phyloP scores from a whole-genome alignment of 2,329 filamentous ascomycete genomes.

The Pleoardoris graminearum region DNA sequence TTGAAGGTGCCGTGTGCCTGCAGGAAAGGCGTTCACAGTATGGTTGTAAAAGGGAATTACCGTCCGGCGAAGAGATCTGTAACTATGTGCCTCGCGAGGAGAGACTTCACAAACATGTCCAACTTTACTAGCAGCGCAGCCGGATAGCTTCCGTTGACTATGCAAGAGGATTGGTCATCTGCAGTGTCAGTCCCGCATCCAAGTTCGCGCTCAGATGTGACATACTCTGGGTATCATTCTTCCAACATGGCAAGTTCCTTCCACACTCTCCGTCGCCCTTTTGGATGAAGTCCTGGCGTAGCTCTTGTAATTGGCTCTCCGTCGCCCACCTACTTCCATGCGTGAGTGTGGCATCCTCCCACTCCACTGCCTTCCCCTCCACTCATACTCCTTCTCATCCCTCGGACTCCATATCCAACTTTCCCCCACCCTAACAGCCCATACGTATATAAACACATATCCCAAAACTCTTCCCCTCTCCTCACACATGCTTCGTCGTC shows the following conservation, averaged over 20 bases:
- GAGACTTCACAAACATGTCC: no score
- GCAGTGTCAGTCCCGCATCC: slow-evolving; percentile 16
- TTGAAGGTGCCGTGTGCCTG: no score
- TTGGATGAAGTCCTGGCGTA: no score
- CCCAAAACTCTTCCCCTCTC: not conserved
- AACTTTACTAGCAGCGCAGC: no score
- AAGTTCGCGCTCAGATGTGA: slow-evolving; percentile 9
- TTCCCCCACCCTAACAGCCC: not conserved
- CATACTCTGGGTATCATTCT: slow-evolving; percentile 25
- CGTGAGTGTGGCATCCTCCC: no score
- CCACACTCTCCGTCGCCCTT: no score
- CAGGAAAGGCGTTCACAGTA: no score
- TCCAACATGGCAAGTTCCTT: slow-evolving; percentile 12
- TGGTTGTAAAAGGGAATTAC: no score
- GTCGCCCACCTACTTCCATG: not conserved
- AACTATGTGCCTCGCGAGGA: no score
- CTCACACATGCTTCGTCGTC: slow-evolving; percentile 71
- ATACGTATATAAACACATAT: not conserved
- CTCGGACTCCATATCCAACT: not conserved
- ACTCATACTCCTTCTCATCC: not conserved
- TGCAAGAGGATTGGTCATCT: slow-evolving; percentile 15
- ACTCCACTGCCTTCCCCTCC: no score
- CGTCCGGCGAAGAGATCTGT: no score
- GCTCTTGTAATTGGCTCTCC: not conserved
- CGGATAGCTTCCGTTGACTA: no score